Conservation (phyloP, 257 asterid genomes). For the Coffea canephora region DNA sequence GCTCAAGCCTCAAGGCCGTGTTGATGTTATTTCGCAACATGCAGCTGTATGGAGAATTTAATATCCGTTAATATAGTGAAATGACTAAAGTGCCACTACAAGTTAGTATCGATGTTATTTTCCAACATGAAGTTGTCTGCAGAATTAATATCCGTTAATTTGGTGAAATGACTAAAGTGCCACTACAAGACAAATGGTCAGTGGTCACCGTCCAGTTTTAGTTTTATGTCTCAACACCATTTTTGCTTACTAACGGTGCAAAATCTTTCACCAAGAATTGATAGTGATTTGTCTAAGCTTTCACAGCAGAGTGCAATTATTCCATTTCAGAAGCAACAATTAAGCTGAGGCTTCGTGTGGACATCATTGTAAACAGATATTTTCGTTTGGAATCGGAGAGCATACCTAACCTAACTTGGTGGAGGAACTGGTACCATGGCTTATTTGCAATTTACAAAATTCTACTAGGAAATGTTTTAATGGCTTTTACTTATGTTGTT, state of each 20-base stretch:
- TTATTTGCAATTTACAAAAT: not conserved
- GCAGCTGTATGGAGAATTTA: constrained; percentile 7
- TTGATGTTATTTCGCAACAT: constrained; percentile 11
- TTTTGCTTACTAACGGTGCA: constrained; percentile 4
- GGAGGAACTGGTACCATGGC: not conserved
- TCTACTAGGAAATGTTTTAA: no score
- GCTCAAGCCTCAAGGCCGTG: not conserved
- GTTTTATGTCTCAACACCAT: not conserved
- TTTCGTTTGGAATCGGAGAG: not conserved
- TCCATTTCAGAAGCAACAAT: not conserved
- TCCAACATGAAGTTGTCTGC: not conserved
- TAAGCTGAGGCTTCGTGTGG: not conserved
- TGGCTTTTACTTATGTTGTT: not conserved
- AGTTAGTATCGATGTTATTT: not conserved
- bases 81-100: constrained; percentile 29
- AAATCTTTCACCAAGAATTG: not conserved
- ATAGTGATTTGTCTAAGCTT: not conserved
- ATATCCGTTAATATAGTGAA: constrained; percentile 6
- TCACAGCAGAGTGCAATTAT: not conserved
- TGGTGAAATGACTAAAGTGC: constrained; percentile 25
- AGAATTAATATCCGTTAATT: constrained; percentile 5
- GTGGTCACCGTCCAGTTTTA: constrained; percentile 13
- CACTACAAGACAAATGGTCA: constrained; percentile 29
- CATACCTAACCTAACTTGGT: not conserved
- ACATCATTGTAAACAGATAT: not conserved